Evolutionary conservation across 805 yeast genomes (phyloP).

Genomic region (Ogataea polymorpha): DNA sequence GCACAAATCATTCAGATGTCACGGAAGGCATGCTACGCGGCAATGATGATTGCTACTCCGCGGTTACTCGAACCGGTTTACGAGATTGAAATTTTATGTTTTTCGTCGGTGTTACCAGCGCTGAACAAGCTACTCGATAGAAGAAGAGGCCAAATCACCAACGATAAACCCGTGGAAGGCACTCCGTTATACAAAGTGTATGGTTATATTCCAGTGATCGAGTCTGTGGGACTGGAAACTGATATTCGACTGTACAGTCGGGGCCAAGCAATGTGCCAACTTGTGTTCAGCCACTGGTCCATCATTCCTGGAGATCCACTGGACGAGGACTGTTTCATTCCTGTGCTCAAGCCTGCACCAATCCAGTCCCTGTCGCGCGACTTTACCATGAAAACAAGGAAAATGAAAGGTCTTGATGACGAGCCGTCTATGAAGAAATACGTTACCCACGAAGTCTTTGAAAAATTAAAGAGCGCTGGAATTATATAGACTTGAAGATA

Average conservation of each 20-base stretch:
- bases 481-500: conserved; percentile 3
- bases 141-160: conserved; percentile 65
- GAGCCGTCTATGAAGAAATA: conserved; percentile 67
- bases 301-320: conserved; percentile 89
- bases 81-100: conserved; percentile 55
- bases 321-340: conserved; percentile 60
- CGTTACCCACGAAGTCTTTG: conserved; percentile 58
- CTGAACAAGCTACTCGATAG: conserved; percentile 42
- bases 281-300: conserved; percentile 70
- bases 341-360: conserved; percentile 74
- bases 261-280: conserved; percentile 71
- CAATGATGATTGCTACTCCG: conserved; percentile 75
- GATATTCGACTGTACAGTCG: conserved; percentile 75
- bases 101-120: conserved; percentile 32
- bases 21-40: conserved; percentile 80
- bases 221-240: conserved; percentile 84
- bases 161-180: conserved; percentile 59
- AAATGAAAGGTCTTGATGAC: conserved; percentile 78
- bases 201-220: conserved; percentile 82
- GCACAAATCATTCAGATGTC: conserved; percentile 80
- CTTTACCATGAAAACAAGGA: conserved; percentile 82
- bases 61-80: conserved; percentile 80
- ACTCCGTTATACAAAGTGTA: conserved; percentile 61
- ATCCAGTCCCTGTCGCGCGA: conserved; percentile 74
- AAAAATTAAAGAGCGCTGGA: conserved; percentile 40